Conservation (phyloP, 331 rosid genomes). For the Spiraea crenata region DNA sequence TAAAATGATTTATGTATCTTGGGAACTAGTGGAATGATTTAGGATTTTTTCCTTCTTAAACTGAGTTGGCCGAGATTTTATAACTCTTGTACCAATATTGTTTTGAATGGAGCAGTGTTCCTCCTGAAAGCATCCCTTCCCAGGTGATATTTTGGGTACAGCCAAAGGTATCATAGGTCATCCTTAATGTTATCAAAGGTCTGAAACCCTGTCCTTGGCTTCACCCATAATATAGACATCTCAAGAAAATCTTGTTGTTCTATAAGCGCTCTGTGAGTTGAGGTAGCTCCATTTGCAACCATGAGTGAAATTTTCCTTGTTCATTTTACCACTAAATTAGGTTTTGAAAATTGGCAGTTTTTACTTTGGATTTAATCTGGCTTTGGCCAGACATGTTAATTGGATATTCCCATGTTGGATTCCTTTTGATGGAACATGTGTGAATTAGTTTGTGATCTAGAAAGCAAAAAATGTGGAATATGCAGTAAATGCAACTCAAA, state of each 20-base stretch:
- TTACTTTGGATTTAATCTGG: background rate
- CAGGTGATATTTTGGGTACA: background rate
- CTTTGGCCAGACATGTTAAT: background rate
- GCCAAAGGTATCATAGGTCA: background rate
- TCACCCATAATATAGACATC: background rate
- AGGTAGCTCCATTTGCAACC: background rate
- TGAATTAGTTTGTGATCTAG: background rate
- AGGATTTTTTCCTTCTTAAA: background rate
- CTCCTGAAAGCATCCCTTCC: background rate
- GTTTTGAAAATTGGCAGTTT: too few relatives aligned
- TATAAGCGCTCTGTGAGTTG: background rate
- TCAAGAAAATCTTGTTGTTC: background rate
- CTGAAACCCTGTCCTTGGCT: background rate
- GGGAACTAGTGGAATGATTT: background rate
- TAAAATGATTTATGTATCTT: background rate
- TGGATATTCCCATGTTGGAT: background rate
- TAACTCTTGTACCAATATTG: background rate
- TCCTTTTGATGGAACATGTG: background rate
- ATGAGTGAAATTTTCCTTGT: background rate
- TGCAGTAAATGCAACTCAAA: background rate
- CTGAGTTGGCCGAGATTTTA: background rate
- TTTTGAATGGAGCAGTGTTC: background rate
- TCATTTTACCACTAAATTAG: background rate
- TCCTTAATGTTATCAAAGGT: constrained; percentile 3
- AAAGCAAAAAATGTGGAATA: too few relatives aligned